Conservation (phyloP, 495 filamentous ascomycete genomes). For the Penicillium chermesinum region DNA sequence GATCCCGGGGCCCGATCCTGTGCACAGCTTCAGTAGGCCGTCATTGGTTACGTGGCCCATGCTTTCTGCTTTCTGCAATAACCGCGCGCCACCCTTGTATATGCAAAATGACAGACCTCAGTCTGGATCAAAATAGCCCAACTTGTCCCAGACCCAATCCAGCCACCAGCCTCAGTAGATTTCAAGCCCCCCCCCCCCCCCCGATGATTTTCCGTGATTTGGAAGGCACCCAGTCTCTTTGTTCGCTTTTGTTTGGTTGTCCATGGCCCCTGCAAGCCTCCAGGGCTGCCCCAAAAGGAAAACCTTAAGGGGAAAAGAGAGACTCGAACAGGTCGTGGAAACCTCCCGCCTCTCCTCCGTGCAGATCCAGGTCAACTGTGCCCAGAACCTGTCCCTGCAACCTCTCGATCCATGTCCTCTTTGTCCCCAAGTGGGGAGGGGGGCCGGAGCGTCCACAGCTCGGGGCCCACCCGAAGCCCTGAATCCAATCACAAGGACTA, state of each 20-base stretch:
- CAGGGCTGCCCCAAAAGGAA: too few relatives aligned
- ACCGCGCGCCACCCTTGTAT: background rate
- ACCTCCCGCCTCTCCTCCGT: too few relatives aligned
- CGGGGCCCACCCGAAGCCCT: too few relatives aligned
- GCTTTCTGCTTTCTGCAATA: background rate
- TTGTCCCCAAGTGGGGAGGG: conserved; percentile 1
- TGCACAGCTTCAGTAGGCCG: background rate
- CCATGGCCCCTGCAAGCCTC: too few relatives aligned
- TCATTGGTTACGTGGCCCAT: background rate
- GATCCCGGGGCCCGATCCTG: background rate
- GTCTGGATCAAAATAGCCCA: background rate
- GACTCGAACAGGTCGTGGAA: too few relatives aligned
- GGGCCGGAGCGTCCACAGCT: background rate
- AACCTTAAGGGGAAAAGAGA: too few relatives aligned
- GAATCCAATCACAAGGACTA: background rate
- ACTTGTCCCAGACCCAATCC: too few relatives aligned
- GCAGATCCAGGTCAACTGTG: conserved; percentile 30
- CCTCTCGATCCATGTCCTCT: conserved; percentile 4
- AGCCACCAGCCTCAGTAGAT: too few relatives aligned
- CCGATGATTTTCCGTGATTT: too few relatives aligned
- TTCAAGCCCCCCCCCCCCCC: too few relatives aligned
- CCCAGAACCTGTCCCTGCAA: conserved; percentile 3
- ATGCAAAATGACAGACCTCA: background rate
- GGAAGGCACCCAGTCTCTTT: too few relatives aligned
- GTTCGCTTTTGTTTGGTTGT: too few relatives aligned